These are phyloP conservation scores for Pseudogymnoascus sp. DNA, from an alignment of 2,329 filamentous ascomycete genomes.

Conservation along the genomic window DNA sequence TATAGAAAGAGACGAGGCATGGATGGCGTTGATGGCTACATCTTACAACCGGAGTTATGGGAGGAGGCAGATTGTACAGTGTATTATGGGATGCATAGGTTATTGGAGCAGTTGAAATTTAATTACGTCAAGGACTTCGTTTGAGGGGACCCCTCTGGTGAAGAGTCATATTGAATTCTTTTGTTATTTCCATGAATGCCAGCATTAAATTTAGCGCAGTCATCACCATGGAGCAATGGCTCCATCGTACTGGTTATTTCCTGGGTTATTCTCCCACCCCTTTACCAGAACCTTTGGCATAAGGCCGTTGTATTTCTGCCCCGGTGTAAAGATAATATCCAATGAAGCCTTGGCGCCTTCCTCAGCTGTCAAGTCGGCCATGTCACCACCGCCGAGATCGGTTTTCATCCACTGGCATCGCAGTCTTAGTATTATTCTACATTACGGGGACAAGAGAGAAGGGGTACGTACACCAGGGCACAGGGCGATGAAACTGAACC, in stretches of 20 bases:
- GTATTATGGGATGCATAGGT: background rate
- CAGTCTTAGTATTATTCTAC: conserved; percentile 11
- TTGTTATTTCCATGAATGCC: background rate
- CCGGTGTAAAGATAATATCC: conserved; percentile 10
- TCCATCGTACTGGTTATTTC: conserved; percentile 7
- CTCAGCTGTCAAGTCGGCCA: conserved; percentile 35
- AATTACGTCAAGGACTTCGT: background rate
- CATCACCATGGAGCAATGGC: background rate
- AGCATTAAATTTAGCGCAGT: background rate
- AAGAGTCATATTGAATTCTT: background rate
- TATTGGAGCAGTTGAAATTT: background rate
- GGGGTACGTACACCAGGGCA: conserved; percentile 35
- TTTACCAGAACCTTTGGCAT: conserved; percentile 12
- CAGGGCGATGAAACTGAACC: conserved; percentile 35
- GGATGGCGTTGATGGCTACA: background rate
- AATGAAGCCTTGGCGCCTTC: conserved; percentile 27
- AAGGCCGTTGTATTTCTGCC: conserved; percentile 11
- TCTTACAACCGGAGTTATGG: background rate
- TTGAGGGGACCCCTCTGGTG: background rate
- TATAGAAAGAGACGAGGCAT: background rate
- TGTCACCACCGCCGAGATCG: conserved; percentile 31
- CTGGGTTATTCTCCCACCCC: conserved; percentile 12
- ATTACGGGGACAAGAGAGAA: background rate
- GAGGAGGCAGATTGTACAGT: background rate
- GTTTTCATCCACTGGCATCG: conserved; percentile 36